Evolutionary conservation across 495 filamentous ascomycete species (phyloP).

Genomic region (Aspergillus bridgeri): DNA sequence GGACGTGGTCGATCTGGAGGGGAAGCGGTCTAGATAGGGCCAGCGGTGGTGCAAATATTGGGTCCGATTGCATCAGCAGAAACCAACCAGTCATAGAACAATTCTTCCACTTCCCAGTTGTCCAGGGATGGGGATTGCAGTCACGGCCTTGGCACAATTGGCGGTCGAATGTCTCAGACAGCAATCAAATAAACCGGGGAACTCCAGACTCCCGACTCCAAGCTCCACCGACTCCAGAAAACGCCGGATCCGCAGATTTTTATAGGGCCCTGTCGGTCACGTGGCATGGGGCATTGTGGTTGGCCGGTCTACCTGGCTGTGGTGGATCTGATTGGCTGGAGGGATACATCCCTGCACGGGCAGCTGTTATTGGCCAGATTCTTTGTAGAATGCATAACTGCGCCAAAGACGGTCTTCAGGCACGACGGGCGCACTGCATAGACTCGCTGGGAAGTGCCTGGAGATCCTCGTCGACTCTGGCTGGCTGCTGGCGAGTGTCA

Average conservation of each 20-base stretch:
- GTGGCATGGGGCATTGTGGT: not conserved
- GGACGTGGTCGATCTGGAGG: not conserved
- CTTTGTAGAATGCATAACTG: no score
- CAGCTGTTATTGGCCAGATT: no score
- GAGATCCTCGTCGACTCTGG: no score
- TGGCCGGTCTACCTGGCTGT: not conserved
- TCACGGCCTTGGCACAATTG: no score
- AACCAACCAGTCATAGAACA: not conserved
- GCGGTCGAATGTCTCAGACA: not conserved
- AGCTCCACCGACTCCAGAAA: no score
- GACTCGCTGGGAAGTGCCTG: no score
- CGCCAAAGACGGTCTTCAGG: no score
- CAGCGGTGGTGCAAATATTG: slow-evolving; percentile 7
- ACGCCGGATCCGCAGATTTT: not conserved
- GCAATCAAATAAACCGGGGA: not conserved
- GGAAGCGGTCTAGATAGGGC: not conserved
- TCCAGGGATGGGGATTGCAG: no score
- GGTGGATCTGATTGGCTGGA: not conserved
- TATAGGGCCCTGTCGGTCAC: not conserved
- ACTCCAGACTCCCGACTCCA: not conserved
- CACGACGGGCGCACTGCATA: no score
- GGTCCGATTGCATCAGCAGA: slow-evolving; percentile 7
- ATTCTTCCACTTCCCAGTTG: not conserved
- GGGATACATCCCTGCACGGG: no score
- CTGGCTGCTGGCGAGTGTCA: no score